Percentiles rank a stretch among this genome's conserved stretches.
Conservation (phyloP, 1,284 basidiomycete genomes). For the Laetiporus sulphureus region DNA sequence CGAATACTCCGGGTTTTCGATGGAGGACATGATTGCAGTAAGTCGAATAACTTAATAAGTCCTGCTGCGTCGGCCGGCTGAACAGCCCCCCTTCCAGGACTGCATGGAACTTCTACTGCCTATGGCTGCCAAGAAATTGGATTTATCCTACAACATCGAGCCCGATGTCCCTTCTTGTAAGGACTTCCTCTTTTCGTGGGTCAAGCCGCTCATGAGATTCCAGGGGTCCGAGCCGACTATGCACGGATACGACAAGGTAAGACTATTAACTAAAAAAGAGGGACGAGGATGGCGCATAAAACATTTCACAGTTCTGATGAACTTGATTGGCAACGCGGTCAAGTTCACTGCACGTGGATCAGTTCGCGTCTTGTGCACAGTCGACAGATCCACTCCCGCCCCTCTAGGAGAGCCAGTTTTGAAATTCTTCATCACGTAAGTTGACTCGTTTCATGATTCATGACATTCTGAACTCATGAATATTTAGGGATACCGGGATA, state of each 20-base stretch:
- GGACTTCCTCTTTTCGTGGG: constrained; percentile 10
- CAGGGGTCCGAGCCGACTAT: constrained; percentile 68
- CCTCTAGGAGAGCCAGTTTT: constrained; percentile 41
- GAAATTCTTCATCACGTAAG: constrained; percentile 60
- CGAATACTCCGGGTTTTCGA: constrained; percentile 56
- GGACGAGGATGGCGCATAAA: neutral
- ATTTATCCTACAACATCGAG: constrained; percentile 64
- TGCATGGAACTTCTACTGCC: constrained; percentile 68
- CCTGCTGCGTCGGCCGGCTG: neutral
- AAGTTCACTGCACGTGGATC: constrained; percentile 62
- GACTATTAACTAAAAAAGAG: too few species aligned
- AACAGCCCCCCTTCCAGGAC: constrained; percentile 33
- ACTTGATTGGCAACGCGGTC: constrained; percentile 68
- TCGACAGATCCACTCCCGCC: constrained; percentile 34
- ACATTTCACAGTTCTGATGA: constrained; percentile 54
- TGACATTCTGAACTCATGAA: neutral
- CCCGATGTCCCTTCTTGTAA: constrained; percentile 55
- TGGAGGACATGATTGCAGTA: constrained; percentile 66
- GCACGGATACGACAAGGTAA: constrained; percentile 64
- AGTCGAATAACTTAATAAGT: neutral
- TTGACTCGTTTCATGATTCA: constrained; percentile 3
- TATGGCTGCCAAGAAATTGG: constrained; percentile 65
- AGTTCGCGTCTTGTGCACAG: constrained; percentile 52
- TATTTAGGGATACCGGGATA: constrained; percentile 56
- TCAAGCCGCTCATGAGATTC: neutral